Base-by-base conservation (phyloP, 2,329 filamentous ascomycete species). In the Pseudogymnoascus pannorum region DNA sequence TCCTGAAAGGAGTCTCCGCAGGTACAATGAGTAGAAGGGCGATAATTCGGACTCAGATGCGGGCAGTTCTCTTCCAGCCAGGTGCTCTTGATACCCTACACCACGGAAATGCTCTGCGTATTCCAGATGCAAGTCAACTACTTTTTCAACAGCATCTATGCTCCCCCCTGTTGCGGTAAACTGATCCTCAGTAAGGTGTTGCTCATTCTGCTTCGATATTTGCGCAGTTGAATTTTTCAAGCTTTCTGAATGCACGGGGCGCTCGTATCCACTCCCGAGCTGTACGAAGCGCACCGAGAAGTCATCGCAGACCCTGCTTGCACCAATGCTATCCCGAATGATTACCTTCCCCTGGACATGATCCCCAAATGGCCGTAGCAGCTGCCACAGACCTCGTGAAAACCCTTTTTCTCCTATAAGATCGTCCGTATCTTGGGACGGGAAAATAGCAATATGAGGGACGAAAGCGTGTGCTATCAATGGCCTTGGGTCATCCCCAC, bases 351-450 rank as follows among this genome's bases (percentile, higher is more conserved):
- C 94, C 58, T 88, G 84, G 0, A 97, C 82, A 14, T 81, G 84
- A 75, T 99, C 94, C 29, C 94, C 94, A 76, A 96, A 99, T 0
- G 94, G 93, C 58, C 93, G 81, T 61, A 99, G 76, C 22, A 99
- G 77, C 73, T 96, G 89, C 78, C 92, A 87, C 57, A 99, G 79
- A 0, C 93, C 92, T 48, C 86, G 82, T 38, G 84, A 79, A 66
- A 97, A 90, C 0, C 95, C 95, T 75, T 99, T 99, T 65, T 88
- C 86, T 63, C 80, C 81, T 60, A 92, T 81, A 62, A 99, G 76
- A 62, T 87, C 82, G 70, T 97, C 89, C 0, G 91, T 94, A 71
- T 97, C 93, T 14, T 83, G 78, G 12, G 93, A 96, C n/a, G 91
- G 85, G 67, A 92, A 88, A 26, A 99, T 84, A 5, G 89, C 90